These are phyloP conservation scores for Phascolomyces articulosus DNA, from an alignment of 371 early-diverging fungal species.

Conservation along the genomic window DNA sequence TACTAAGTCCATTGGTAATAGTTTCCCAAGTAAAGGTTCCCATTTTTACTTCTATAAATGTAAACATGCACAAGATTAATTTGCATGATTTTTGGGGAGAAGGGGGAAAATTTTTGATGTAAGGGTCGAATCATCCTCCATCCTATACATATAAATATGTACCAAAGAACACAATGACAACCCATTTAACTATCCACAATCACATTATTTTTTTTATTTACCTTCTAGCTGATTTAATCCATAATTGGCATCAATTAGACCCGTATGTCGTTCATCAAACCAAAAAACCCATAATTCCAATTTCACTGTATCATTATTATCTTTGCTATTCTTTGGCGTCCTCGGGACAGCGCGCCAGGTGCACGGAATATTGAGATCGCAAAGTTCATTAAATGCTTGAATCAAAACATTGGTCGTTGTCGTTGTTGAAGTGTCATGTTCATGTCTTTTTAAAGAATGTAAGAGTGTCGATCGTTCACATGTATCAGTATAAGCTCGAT, in stretches of 20 bases:
- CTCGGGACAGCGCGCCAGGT: slow-evolving; percentile 26
- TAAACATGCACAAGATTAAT: background rate
- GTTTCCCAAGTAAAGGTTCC: slow-evolving; percentile 53
- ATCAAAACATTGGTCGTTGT: slow-evolving; percentile 18
- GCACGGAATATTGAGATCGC: slow-evolving; percentile 32
- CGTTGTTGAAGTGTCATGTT: slow-evolving; percentile 2
- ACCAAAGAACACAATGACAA: too few species aligned
- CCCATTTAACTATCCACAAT: too few species aligned
- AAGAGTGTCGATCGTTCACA: slow-evolving; percentile 27
- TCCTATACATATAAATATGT: background rate
- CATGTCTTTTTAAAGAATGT: slow-evolving; percentile 20
- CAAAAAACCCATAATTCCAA: slow-evolving; percentile 55
- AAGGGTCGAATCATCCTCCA: too few species aligned
- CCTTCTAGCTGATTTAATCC: slow-evolving; percentile 37
- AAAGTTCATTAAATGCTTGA: slow-evolving; percentile 32
- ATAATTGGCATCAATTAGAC: slow-evolving; percentile 38
- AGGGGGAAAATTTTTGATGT: background rate
- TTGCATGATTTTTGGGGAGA: background rate
- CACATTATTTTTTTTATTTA: too few species aligned
- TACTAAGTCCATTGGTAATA: slow-evolving; percentile 32
- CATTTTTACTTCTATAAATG: slow-evolving; percentile 32
- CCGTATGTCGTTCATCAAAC: slow-evolving; percentile 54
- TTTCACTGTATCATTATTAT: slow-evolving; percentile 9
- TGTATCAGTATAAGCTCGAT: slow-evolving; percentile 43
- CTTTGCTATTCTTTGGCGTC: background rate